These are phyloP conservation scores for Epichloe scottii DNA, from an alignment of 2,329 filamentous ascomycete genomes.

Conservation along the genomic window DNA sequence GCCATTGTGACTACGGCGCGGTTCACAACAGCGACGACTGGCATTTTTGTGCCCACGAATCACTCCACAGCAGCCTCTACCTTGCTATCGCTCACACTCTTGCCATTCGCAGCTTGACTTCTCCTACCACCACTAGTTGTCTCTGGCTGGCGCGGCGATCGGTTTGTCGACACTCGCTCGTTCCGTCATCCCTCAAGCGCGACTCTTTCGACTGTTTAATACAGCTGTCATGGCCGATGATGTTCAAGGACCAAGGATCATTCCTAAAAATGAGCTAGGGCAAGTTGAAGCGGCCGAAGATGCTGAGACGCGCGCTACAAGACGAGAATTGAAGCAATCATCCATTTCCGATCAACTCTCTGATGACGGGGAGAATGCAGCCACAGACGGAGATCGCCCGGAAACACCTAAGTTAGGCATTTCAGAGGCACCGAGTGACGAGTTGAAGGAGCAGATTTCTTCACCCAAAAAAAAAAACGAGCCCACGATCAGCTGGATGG, in stretches of 20 bases:
- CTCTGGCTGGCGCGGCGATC: background rate
- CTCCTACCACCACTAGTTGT: background rate
- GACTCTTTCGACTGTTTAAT: background rate
- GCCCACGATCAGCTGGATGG: slow-evolving; percentile 46
- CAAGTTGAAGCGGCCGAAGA: slow-evolving; percentile 37
- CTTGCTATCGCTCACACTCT: background rate
- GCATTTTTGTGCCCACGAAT: background rate
- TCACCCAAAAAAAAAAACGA: slow-evolving; percentile 58
- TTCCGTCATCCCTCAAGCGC: background rate
- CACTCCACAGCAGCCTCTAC: background rate
- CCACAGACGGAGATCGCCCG: slow-evolving; percentile 13
- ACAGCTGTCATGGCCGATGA: slow-evolving; percentile 30
- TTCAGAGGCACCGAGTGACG: slow-evolving; percentile 22
- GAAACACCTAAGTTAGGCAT: slow-evolving; percentile 24
- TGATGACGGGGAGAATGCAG: slow-evolving; percentile 1
- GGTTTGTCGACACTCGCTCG: background rate
- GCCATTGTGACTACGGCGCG: background rate
- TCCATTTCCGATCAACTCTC: slow-evolving; percentile 38
- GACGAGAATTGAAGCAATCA: slow-evolving; percentile 53
- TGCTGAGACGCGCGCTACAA: slow-evolving; percentile 49
- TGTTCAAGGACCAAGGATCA: slow-evolving; percentile 26
- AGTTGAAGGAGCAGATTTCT: slow-evolving; percentile 34
- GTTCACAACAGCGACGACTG: background rate
- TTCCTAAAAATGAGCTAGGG: slow-evolving; percentile 24
- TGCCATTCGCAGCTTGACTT: background rate